Evolutionary conservation across 768 basidiomycete species (phyloP).

Genomic region (Trametes sanguinea): DNA sequence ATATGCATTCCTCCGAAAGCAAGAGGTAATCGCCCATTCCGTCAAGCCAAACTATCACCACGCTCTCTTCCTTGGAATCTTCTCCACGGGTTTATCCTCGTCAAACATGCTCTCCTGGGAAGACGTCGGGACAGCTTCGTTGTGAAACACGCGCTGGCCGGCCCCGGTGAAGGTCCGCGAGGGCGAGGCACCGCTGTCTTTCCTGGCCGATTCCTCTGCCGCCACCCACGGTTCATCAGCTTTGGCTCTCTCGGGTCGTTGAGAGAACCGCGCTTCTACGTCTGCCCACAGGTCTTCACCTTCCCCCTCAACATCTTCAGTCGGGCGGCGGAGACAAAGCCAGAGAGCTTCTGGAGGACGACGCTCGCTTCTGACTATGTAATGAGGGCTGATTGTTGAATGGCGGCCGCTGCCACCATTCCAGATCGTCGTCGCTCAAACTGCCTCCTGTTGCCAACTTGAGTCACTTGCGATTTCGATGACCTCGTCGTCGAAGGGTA

Average conservation of each 20-base stretch:
- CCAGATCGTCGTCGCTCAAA: background rate
- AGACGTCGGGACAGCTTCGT: background rate
- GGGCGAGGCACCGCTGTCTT: background rate
- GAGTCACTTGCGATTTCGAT: constrained; percentile 14
- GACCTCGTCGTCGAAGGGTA: background rate
- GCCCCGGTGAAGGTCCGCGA: background rate
- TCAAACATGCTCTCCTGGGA: constrained; percentile 10
- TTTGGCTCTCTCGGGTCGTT: background rate
- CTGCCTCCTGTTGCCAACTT: background rate
- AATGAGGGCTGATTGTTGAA: constrained; percentile 10
- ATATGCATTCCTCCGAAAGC: no score
- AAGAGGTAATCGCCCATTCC: background rate
- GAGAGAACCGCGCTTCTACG: background rate
- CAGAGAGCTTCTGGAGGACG: background rate
- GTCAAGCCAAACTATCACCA: background rate
- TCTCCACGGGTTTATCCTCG: background rate
- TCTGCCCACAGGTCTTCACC: background rate
- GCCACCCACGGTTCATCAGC: background rate
- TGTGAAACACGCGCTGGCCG: background rate
- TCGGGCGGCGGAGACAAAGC: no score
- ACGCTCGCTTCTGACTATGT: constrained; percentile 9
- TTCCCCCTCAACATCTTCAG: background rate
- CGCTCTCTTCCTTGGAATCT: background rate
- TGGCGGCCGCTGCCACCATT: background rate
- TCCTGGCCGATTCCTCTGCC: no score